Percentiles rank a stretch among this genome's conserved stretches.
phyloP scores from a whole-genome alignment of 2,329 filamentous ascomycete genomes.

The Xylaria polymorpha region DNA sequence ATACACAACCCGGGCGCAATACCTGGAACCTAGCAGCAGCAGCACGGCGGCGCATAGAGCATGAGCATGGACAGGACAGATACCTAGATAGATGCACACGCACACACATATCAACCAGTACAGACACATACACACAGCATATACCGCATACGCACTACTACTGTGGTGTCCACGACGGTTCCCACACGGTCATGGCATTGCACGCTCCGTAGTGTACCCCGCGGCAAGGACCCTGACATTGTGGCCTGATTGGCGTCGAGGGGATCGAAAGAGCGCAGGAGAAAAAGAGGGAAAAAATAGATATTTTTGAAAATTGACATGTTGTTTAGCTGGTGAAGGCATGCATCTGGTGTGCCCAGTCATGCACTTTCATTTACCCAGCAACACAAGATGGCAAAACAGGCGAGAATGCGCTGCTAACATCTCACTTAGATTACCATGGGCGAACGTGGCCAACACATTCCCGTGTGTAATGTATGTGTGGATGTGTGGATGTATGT shows the following conservation, averaged over 20 bases:
- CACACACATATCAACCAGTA: background rate
- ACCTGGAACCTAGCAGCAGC: conserved; percentile 12
- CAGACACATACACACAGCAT: conserved; percentile 9
- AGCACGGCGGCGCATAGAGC: background rate
- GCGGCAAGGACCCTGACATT: conserved; percentile 50
- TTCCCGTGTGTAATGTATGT: background rate
- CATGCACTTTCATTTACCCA: conserved; percentile 13
- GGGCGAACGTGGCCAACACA: conserved; percentile 1
- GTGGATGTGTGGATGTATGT: background rate
- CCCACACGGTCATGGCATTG: conserved; percentile 22
- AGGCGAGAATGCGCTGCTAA: background rate
- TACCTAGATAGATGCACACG: conserved; percentile 5
- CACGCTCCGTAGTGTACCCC: conserved; percentile 50
- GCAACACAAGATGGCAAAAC: conserved; percentile 3
- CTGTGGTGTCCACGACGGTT: background rate
- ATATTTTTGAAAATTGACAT: conserved; percentile 2
- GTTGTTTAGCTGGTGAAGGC: conserved; percentile 1
- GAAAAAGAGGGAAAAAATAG: background rate
- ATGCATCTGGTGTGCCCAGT: background rate
- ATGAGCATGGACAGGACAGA: background rate
- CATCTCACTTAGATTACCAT: conserved; percentile 10
- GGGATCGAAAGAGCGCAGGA: conserved; percentile 26
- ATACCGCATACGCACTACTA: conserved; percentile 11
- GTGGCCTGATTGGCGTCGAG: conserved; percentile 36
- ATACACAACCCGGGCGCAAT: conserved; percentile 24